Evolutionary conservation across 805 yeast genomes (phyloP), one percentile per base, ranked within the genome.

Genomic region (Wickerhamomyces sydowiorum): DNA sequence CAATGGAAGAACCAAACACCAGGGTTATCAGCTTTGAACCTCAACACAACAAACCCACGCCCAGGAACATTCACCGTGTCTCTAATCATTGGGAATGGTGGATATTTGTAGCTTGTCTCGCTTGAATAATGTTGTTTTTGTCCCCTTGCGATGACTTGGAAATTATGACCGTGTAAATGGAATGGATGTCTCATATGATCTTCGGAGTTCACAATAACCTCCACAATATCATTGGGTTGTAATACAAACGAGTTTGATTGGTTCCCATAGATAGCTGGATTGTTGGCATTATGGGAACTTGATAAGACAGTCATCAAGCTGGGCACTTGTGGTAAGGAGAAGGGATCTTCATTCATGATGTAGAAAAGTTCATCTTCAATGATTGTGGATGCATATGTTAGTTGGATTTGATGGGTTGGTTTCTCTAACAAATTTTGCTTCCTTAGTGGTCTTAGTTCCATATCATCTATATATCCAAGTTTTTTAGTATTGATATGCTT

Each of bases 1-100:
- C 97, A 89, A 59, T 89, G 97, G 79, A 89, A 85, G 42, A 83
- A 77, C 97, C 97, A 89, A 17, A 86, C 82, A 37, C 97, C 97
- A 0, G 96, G 96, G 53, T 89, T 89, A 53, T 84, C 76, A 7
- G 96, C 88, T 48, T 67, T 71, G 60, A 87, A 87, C 47, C 96
- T 68, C 24, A 79, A 53, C 12, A 79, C 86, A 34, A 80, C 64
- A 56, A 78, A 73, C 0, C 90, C 87, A 48, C 78, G 76, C 6
- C 83, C 76, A 31, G 79, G 75, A 14, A 87, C 79, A 45, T 74
- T 68, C n/a, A 80, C 76, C 0, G 91, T 83, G 56, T 88, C 96
- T 57, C 96, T 72, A 30, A 69, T 57, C 59, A 76, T 58, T 22
- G 89, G 95, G 38, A 60, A 59, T 24, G 73, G 74, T 2, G 85